A percentile compares a stretch with the other conserved stretches of the same genome.
phyloP scores from a whole-genome alignment of 2,329 filamentous ascomycete genomes.

The Trichoderma endophyticum region DNA sequence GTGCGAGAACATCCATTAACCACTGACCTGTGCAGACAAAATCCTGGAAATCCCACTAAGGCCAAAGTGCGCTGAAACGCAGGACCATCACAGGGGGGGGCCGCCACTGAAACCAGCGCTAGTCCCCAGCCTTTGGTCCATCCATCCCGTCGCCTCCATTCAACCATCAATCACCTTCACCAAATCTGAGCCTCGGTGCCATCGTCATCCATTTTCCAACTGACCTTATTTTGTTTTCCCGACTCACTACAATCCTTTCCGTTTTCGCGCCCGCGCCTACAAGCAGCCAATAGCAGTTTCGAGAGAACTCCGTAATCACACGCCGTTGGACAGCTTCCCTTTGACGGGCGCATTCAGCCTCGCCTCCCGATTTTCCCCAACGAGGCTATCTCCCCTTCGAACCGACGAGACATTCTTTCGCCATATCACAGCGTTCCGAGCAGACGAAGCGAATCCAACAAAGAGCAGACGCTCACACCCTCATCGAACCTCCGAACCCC shows the following conservation, averaged over 20 bases:
- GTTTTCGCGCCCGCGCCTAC: background rate
- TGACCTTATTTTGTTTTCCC: background rate
- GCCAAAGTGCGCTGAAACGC: conserved; percentile 3
- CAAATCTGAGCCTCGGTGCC: conserved; percentile 2
- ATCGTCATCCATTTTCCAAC: conserved; percentile 12
- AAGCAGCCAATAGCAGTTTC: background rate
- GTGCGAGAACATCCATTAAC: conserved; percentile 11
- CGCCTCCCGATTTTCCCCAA: background rate
- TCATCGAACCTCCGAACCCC: background rate
- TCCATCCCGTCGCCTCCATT: background rate
- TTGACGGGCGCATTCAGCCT: background rate
- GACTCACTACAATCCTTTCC: background rate
- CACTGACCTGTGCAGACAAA: background rate
- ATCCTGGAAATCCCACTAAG: background rate
- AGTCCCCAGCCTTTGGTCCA: background rate
- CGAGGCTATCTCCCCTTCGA: background rate
- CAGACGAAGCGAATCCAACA: background rate
- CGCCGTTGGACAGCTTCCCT: background rate
- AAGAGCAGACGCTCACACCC: background rate
- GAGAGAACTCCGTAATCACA: background rate
- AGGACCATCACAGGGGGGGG: background rate
- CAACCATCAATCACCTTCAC: background rate
- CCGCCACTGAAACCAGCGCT: conserved; percentile 1
- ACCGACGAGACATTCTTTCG: background rate
- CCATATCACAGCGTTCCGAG: background rate